Conservation (phyloP, 2,329 filamentous ascomycete genomes). For the Aspergillus costaricaensis region DNA sequence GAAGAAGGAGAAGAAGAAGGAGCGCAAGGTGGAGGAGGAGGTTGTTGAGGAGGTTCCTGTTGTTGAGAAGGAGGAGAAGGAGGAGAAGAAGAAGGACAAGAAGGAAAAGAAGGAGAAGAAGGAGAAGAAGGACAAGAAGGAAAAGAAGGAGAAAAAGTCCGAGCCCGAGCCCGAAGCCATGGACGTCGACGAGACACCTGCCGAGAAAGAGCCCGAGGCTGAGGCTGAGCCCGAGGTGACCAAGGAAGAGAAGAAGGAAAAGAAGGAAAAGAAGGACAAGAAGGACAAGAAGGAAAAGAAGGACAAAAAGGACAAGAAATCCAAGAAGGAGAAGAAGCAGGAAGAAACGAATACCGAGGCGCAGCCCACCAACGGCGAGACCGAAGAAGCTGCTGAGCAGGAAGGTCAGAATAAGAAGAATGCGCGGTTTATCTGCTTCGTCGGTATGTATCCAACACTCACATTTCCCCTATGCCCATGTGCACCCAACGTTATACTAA, state of each 20-base stretch:
- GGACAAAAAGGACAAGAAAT: slow-evolving; percentile 25
- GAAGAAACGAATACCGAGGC: slow-evolving; percentile 6
- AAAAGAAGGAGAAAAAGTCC: slow-evolving; percentile 17
- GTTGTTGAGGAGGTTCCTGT: slow-evolving; percentile 6
- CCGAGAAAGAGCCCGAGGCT: slow-evolving; percentile 8
- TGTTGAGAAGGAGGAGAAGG: slow-evolving; percentile 30
- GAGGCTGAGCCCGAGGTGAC: slow-evolving; percentile 3
- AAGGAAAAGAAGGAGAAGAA: slow-evolving; percentile 30
- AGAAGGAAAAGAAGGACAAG: slow-evolving; percentile 24
- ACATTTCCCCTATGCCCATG: no score
- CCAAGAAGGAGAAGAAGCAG: slow-evolving; percentile 30
- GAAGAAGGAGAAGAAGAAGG: slow-evolving; percentile 26
- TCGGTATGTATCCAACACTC: slow-evolving; percentile 58
- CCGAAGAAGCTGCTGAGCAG: slow-evolving; percentile 20
- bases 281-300: slow-evolving; percentile 31
- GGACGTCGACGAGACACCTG: slow-evolving; percentile 19
- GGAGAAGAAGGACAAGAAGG: slow-evolving; percentile 32
- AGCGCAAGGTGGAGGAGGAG: slow-evolving; percentile 15
- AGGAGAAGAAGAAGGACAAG: slow-evolving; percentile 27
- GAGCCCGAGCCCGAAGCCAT: slow-evolving; percentile 13
- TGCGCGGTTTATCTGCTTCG: slow-evolving; percentile 73
- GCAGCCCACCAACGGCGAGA: slow-evolving; percentile 6
- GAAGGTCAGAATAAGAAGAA: slow-evolving; percentile 37
- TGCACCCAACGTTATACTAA: no score
- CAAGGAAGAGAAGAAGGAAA: slow-evolving; percentile 18